These are phyloP conservation scores for Pythium rishiriense DNA, from an alignment of 352 stramenopile genomes.

Conservation along the genomic window DNA sequence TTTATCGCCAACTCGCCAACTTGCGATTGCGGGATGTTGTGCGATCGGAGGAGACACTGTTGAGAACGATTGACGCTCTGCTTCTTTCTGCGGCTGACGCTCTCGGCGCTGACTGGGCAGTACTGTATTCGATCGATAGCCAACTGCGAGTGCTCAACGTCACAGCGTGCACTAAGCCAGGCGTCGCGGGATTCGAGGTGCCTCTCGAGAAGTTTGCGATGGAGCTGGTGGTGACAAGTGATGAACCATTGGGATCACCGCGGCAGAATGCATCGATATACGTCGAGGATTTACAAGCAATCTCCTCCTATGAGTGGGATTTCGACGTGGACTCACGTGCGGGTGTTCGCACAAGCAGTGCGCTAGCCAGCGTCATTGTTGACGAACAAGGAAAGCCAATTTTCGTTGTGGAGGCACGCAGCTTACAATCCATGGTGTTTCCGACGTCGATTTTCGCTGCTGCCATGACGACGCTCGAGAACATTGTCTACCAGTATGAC, in stretches of 20 bases:
- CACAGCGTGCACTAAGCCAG: slow-evolving; percentile 46
- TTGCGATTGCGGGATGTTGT: slow-evolving; percentile 52
- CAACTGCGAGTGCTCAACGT: slow-evolving; percentile 41
- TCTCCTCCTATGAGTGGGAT: slow-evolving; percentile 38
- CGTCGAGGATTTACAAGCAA: slow-evolving; percentile 43
- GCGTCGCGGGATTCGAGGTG: slow-evolving; percentile 49
- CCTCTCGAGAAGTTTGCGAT: slow-evolving; percentile 51
- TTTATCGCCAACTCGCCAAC: slow-evolving; percentile 56
- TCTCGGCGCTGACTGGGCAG: slow-evolving; percentile 45
- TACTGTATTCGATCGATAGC: slow-evolving; percentile 59
- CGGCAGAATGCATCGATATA: slow-evolving; percentile 37
- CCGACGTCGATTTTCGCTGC: slow-evolving; percentile 58
- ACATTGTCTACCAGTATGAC: slow-evolving; percentile 68
- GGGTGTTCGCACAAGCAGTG: slow-evolving; percentile 28
- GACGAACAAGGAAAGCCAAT: slow-evolving; percentile 51
- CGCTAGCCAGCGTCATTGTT: slow-evolving; percentile 38
- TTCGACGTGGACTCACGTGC: slow-evolving; percentile 48
- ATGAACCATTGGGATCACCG: slow-evolving; percentile 17
- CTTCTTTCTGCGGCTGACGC: slow-evolving; percentile 39
- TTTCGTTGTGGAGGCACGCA: slow-evolving; percentile 64
- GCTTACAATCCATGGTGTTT: slow-evolving; percentile 39
- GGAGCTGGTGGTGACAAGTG: slow-evolving; percentile 40
- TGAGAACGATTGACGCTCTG: slow-evolving; percentile 47
- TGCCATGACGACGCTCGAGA: slow-evolving; percentile 59
- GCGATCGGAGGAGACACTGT: slow-evolving; percentile 39